Conservation (phyloP, 2,329 filamentous ascomycete genomes). For the Trichoderma pleuroti region DNA sequence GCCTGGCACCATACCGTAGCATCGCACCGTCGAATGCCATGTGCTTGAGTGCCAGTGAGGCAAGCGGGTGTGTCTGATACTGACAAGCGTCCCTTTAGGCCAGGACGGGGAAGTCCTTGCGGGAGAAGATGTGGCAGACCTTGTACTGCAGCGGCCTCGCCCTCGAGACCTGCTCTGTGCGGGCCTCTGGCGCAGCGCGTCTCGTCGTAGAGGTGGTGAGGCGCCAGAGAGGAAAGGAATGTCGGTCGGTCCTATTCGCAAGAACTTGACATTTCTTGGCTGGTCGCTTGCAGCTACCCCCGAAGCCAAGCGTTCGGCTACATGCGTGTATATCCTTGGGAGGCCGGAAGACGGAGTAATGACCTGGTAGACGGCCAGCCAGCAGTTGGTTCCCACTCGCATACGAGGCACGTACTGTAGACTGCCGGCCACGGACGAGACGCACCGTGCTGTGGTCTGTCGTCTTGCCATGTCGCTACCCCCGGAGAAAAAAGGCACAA, state of each 20-base stretch:
- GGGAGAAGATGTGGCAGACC: slow-evolving; percentile 4
- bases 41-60: slow-evolving; percentile 16
- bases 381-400: background rate
- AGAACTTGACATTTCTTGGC: background rate
- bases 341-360: background rate
- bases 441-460: background rate
- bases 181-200: background rate
- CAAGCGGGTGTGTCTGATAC: slow-evolving; percentile 6
- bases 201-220: slow-evolving; percentile 1
- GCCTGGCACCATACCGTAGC: background rate
- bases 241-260: slow-evolving; percentile 4
- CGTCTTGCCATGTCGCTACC: background rate
- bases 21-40: slow-evolving; percentile 13
- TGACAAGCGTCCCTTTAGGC: slow-evolving; percentile 10
- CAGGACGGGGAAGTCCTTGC: slow-evolving; percentile 18
- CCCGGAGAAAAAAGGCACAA: slow-evolving; percentile 5
- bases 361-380: background rate
- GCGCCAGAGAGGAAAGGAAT: background rate
- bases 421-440: background rate
- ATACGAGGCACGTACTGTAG: background rate
- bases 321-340: background rate
- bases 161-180: background rate
- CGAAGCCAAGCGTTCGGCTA: background rate
- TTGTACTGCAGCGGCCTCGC: background rate
- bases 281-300: background rate